Evolutionary conservation across 352 stramenopile species (phyloP).

Genomic region (Phytophthora pinifolia): DNA sequence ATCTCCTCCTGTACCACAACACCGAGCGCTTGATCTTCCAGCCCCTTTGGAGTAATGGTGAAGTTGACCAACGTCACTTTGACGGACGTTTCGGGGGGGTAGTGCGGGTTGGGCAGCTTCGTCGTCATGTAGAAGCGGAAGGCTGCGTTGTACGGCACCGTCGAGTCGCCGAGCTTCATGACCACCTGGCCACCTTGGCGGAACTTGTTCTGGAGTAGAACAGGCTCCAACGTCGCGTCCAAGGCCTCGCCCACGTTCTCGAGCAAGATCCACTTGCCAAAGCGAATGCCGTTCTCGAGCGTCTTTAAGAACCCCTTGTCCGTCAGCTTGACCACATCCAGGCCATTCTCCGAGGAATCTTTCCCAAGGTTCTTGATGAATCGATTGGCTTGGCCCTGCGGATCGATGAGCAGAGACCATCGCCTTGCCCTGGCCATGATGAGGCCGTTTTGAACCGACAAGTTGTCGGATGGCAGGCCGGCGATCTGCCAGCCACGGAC

Average conservation of each 20-base stretch:
- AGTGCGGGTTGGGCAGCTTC: conserved; percentile 93
- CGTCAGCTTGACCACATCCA: conserved; percentile 84
- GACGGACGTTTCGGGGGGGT: conserved; percentile 91
- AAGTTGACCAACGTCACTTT: conserved; percentile 94
- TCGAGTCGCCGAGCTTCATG: conserved; percentile 93
- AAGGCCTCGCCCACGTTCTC: conserved; percentile 89
- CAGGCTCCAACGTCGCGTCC: conserved; percentile 89
- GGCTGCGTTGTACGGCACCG: conserved; percentile 88
- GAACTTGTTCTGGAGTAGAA: conserved; percentile 93
- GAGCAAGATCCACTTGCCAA: conserved; percentile 91
- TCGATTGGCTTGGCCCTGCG: conserved; percentile 91
- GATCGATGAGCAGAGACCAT: conserved; percentile 92
- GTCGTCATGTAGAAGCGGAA: conserved; percentile 95
- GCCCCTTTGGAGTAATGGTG: conserved; percentile 88
- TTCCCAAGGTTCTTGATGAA: conserved; percentile 94
- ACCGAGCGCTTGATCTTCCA: conserved; percentile 91
- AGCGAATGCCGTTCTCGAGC: conserved; percentile 91
- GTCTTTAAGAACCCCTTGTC: conserved; percentile 84
- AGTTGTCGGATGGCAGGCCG: conserved; percentile 87
- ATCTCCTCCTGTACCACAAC: conserved; percentile 94
- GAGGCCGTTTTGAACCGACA: conserved; percentile 93
- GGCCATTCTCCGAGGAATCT: conserved; percentile 80
- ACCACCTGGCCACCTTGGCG: conserved; percentile 92
- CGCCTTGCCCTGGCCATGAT: conserved; percentile 90
- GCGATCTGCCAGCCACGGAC: conserved; percentile 91